Percentiles rank a stretch among this genome's conserved stretches.
These are phyloP conservation scores for Starmera pachycereana DNA, from an alignment of 805 yeast genomes.

Conservation along the genomic window DNA sequence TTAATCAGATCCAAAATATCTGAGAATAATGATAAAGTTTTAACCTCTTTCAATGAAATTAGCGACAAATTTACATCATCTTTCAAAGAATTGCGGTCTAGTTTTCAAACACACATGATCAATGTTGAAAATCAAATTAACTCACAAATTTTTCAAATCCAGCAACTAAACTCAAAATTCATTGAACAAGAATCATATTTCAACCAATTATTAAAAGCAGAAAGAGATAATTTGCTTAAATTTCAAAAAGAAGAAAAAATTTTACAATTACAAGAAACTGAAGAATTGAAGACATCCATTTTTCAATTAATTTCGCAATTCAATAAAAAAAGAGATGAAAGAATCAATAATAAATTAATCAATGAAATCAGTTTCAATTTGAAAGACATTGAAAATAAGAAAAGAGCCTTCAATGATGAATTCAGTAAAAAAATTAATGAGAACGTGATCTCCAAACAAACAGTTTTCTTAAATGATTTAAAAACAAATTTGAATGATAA, in stretches of 20 bases:
- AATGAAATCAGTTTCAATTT: conserved; percentile 6
- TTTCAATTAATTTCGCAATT: conserved; percentile 2
- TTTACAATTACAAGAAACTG: conserved; percentile 2
- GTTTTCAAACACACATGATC: conserved; percentile 1
- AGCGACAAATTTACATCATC: background rate
- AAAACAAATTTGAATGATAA: background rate
- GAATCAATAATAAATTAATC: conserved; percentile 2
- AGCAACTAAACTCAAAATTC: conserved; percentile 7
- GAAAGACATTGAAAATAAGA: conserved; percentile 3
- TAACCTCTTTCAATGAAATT: conserved; percentile 4
- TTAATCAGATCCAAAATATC: no score
- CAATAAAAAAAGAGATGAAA: conserved; percentile 3
- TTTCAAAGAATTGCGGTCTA: background rate
- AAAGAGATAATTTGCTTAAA: conserved; percentile 1
- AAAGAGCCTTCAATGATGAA: conserved; percentile 6
- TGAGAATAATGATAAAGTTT: no score
- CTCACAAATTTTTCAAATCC: conserved; percentile 11
- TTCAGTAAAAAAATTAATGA: conserved; percentile 7
- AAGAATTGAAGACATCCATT: conserved; percentile 6
- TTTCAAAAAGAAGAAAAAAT: conserved; percentile 6
- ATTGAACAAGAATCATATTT: conserved; percentile 8
- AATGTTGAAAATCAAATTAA: conserved; percentile 10
- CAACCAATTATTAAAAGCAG: conserved; percentile 3
- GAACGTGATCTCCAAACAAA: conserved; percentile 10
- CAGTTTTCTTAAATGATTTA: conserved; percentile 5